Conservation (phyloP, 306 rosid genomes). For the Cicer yamashitae region DNA sequence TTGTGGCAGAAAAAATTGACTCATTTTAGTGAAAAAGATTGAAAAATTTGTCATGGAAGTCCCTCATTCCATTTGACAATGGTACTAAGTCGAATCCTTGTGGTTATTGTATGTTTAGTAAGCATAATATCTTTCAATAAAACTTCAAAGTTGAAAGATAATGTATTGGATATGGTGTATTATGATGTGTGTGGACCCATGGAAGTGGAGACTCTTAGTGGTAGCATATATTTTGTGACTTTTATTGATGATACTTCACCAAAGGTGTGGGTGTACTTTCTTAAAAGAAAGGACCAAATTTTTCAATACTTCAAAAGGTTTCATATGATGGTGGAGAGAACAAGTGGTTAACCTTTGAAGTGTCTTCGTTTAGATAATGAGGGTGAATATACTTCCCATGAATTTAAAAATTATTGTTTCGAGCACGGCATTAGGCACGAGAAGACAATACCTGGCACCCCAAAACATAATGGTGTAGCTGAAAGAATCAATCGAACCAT, state of each 20-base stretch:
- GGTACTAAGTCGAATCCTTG: too few species aligned
- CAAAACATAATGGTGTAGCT: not conserved
- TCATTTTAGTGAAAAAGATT: not conserved
- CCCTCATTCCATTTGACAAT: too few species aligned
- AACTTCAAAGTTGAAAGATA: too few species aligned
- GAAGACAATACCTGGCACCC: not conserved
- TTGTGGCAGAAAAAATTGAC: not conserved
- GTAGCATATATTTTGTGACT: not conserved
- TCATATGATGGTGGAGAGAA: not conserved
- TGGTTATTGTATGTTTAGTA: too few species aligned
- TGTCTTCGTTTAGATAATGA: not conserved
- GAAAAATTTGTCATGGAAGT: too few species aligned
- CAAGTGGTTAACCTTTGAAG: not conserved
- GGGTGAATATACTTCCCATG: not conserved
- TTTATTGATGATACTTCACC: not conserved
- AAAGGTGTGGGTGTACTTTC: not conserved
- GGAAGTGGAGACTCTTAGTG: not conserved
- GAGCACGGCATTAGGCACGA: not conserved
- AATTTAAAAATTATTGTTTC: not conserved
- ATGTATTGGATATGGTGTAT: not conserved
- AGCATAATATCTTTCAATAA: too few species aligned
- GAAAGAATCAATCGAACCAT: not conserved
- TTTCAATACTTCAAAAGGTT: not conserved
- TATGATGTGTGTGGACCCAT: not conserved
- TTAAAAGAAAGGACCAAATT: not conserved